phyloP scores from a whole-genome alignment of 2,329 filamentous ascomycete species.

The Didymellaceae sp. region DNA sequence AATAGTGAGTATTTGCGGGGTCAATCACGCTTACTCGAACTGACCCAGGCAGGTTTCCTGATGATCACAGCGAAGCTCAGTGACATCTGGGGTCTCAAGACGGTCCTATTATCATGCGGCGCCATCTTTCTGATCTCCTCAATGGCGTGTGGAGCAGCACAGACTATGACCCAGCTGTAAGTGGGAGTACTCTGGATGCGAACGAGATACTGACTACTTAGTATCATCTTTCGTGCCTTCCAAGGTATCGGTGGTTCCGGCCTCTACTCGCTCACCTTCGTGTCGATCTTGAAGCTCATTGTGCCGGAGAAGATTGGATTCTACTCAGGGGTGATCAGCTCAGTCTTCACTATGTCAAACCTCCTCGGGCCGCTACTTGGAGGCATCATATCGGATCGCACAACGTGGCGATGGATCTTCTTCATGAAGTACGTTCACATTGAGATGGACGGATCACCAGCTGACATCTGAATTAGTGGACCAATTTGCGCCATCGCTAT shows the following conservation, averaged over 20 bases:
- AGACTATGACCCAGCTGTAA: constrained; percentile 42
- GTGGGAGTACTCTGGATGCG: background rate
- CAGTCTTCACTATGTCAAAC: constrained; percentile 51
- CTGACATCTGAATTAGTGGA: constrained; percentile 23
- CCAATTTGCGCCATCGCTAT: constrained; percentile 34
- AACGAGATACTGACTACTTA: constrained; percentile 17
- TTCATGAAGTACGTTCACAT: constrained; percentile 51
- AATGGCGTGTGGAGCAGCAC: constrained; percentile 39
- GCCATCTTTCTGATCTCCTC: constrained; percentile 40
- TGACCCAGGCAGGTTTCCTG: constrained; percentile 34
- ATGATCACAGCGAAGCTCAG: constrained; percentile 44
- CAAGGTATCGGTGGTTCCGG: constrained; percentile 58
- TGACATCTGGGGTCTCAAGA: constrained; percentile 40
- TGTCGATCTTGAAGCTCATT: constrained; percentile 39
- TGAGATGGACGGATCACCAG: background rate
- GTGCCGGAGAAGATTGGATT: constrained; percentile 42
- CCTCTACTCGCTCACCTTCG: constrained; percentile 54
- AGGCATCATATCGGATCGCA: constrained; percentile 51
- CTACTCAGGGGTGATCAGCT: constrained; percentile 43
- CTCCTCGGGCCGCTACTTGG: constrained; percentile 55
- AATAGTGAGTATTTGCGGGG: constrained; percentile 23
- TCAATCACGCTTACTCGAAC: background rate
- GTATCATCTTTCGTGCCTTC: constrained; percentile 48
- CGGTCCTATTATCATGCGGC: constrained; percentile 29
- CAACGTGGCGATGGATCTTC: constrained; percentile 58